These are phyloP conservation scores for Lepiota venenata DNA, from an alignment of 768 basidiomycete species.

Conservation along the genomic window DNA sequence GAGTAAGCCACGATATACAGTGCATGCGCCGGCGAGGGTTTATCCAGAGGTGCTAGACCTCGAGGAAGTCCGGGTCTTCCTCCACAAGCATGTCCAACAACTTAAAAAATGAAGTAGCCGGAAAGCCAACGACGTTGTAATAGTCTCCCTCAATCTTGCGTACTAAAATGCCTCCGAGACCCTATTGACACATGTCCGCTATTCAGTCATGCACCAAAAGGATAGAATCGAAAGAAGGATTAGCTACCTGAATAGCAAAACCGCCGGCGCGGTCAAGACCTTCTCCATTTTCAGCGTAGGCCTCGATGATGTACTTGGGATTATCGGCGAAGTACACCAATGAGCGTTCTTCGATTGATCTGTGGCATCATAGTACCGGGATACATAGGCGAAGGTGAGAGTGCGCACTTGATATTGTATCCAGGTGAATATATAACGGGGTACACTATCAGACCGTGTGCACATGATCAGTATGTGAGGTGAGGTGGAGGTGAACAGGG, in stretches of 20 bases:
- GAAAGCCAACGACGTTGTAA: constrained; percentile 18
- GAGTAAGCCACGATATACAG: background rate
- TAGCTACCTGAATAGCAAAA: constrained; percentile 82
- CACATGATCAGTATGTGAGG: background rate
- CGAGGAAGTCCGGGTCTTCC: constrained; percentile 19
- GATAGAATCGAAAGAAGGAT: background rate
- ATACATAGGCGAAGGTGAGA: background rate
- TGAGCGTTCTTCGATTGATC: constrained; percentile 80
- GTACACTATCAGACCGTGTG: constrained; percentile 45
- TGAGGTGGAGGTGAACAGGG: background rate
- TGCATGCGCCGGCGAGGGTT: background rate
- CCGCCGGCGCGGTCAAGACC: constrained; percentile 90
- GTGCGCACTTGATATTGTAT: constrained; percentile 60
- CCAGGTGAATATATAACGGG: constrained; percentile 76
- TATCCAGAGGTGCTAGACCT: constrained; percentile 1
- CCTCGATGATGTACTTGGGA: constrained; percentile 52
- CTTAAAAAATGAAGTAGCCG: constrained; percentile 17
- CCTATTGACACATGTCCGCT: constrained; percentile 35
- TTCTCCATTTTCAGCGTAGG: constrained; percentile 85
- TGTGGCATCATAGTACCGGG: constrained; percentile 22
- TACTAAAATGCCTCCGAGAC: constrained; percentile 76
- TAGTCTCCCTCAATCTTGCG: constrained; percentile 41
- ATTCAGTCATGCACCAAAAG: background rate
- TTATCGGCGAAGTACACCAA: constrained; percentile 76
- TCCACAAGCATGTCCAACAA: constrained; percentile 15